Conservation (phyloP, 352 stramenopile species). For the Albugo candida region DNA sequence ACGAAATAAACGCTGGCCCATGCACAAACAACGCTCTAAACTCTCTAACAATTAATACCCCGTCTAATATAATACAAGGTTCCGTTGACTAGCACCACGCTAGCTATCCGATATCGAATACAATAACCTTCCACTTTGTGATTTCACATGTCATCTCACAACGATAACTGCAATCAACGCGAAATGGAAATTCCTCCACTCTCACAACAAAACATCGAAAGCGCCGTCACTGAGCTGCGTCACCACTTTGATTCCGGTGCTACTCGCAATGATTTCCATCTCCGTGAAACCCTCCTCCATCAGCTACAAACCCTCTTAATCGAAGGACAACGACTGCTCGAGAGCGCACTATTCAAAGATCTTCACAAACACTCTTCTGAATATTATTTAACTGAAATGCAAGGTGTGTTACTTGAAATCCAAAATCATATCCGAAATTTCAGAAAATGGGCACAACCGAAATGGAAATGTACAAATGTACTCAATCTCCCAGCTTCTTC, state of each 20-base stretch:
- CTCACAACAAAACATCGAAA: constrained; percentile 17
- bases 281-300: constrained; percentile 22
- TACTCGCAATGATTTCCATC: constrained; percentile 17
- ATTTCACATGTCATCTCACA: too few species aligned
- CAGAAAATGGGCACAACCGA: constrained; percentile 34
- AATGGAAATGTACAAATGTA: constrained; percentile 27
- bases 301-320: constrained; percentile 26
- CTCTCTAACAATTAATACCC: too few species aligned
- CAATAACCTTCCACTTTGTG: too few species aligned
- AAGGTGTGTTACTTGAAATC: constrained; percentile 34
- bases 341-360: constrained; percentile 36
- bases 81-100: too few species aligned
- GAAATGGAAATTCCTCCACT: not conserved
- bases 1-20: too few species aligned
- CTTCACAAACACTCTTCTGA: constrained; percentile 59
- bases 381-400: constrained; percentile 28
- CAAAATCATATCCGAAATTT: constrained; percentile 61
- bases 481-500: constrained; percentile 29
- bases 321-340: constrained; percentile 24
- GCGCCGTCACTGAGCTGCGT: constrained; percentile 27
- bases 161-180: too few species aligned
- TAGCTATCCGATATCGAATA: too few species aligned
- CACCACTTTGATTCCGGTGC: constrained; percentile 23
- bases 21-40: too few species aligned
- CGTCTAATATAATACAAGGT: too few species aligned